Conservation (phyloP, 768 basidiomycete species). For the Amylocystis lapponica region DNA sequence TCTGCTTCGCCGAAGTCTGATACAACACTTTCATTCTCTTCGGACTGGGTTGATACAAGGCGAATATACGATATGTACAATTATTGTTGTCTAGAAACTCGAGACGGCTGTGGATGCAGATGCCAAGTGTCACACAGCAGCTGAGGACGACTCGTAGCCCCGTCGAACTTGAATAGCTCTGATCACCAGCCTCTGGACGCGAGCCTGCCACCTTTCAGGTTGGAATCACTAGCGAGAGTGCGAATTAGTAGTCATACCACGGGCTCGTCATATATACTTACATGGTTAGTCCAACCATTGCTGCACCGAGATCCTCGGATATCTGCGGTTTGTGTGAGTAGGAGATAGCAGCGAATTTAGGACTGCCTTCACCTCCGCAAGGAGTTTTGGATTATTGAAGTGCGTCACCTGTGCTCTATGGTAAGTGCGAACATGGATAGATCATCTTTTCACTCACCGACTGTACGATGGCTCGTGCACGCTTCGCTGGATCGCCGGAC, state of each 20-base stretch:
- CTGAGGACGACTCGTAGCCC: too few relatives aligned
- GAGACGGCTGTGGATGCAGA: too few relatives aligned
- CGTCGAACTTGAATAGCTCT: constrained; percentile 11
- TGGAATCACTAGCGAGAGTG: constrained; percentile 1
- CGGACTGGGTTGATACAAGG: too few relatives aligned
- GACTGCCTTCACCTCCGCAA: constrained; percentile 64
- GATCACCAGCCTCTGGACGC: constrained; percentile 63
- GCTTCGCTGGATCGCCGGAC: constrained; percentile 91
- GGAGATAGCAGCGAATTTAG: not conserved
- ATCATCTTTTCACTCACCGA: constrained; percentile 45
- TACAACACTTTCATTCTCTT: too few relatives aligned
- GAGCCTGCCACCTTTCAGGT: constrained; percentile 65
- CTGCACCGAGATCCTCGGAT: constrained; percentile 77
- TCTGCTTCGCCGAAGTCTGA: too few relatives aligned
- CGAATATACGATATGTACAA: too few relatives aligned
- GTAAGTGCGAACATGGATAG: not conserved
- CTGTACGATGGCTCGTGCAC: constrained; percentile 94
- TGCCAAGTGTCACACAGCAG: too few relatives aligned
- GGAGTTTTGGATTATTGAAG: constrained; percentile 87
- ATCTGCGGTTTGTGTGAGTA: constrained; percentile 34
- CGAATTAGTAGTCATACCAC: not conserved
- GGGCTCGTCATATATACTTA: constrained; percentile 31
- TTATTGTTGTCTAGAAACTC: too few relatives aligned
- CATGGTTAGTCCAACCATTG: constrained; percentile 96
- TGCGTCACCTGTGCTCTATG: constrained; percentile 66